phyloP scores from a whole-genome alignment of 2,329 filamentous ascomycete genomes.

The Chrysoporthe puriensis region DNA sequence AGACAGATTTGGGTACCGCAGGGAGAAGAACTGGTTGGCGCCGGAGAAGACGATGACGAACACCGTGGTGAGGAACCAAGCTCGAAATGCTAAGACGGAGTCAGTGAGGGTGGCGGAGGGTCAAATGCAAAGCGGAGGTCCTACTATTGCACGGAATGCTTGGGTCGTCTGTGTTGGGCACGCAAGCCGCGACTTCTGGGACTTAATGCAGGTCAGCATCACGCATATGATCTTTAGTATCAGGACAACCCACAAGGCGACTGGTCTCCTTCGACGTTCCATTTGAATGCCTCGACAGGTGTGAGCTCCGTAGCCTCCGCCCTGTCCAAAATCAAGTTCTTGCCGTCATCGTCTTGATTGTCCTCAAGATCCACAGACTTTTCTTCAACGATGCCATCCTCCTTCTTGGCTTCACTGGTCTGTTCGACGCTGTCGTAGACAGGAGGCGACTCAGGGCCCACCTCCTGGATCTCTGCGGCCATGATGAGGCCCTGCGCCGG shows the following conservation, averaged over 20 bases:
- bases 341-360: slow-evolving; percentile 25
- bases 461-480: slow-evolving; percentile 26
- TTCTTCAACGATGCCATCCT: slow-evolving; percentile 14
- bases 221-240: background rate
- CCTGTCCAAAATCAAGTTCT: slow-evolving; percentile 25
- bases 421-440: background rate
- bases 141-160: slow-evolving; percentile 39
- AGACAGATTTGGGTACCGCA: slow-evolving; percentile 41
- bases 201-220: slow-evolving; percentile 31
- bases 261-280: slow-evolving; percentile 43
- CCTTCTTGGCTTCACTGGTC: slow-evolving; percentile 13
- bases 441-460: slow-evolving; percentile 11
- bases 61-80: slow-evolving; percentile 37
- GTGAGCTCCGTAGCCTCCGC: slow-evolving; percentile 39
- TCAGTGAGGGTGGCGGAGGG: background rate
- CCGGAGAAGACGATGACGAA: slow-evolving; percentile 41
- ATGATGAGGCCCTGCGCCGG: slow-evolving; percentile 8
- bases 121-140: background rate
- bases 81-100: slow-evolving; percentile 34
- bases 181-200: slow-evolving; percentile 42
- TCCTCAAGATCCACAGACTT: slow-evolving; percentile 23
- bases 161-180: slow-evolving; percentile 40
- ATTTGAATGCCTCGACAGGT: slow-evolving; percentile 41
- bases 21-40: slow-evolving; percentile 42
- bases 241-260: slow-evolving; percentile 38